A percentile compares a stretch with the other conserved stretches of the same genome.
Conservation (phyloP, 176 grass and related monocot genomes). For the Aegilops umbellulata region DNA sequence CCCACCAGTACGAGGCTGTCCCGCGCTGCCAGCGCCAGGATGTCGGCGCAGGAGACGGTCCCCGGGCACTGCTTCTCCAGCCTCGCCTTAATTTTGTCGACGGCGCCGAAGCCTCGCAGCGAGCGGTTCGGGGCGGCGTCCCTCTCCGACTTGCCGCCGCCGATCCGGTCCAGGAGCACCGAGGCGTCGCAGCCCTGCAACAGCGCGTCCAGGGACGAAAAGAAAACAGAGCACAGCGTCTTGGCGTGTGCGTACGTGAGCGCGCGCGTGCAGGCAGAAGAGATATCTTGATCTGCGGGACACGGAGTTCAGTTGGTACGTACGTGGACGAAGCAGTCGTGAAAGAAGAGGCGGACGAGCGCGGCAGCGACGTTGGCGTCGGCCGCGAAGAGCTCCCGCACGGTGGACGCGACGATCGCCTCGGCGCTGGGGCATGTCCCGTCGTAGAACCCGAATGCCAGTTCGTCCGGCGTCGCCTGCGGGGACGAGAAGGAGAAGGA, state of each 20-base stretch:
- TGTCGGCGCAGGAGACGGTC: slow-evolving; percentile 58
- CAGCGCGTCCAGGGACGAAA: not conserved
- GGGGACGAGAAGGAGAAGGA: slow-evolving; percentile 47
- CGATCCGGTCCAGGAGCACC: slow-evolving; percentile 37
- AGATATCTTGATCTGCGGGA: not conserved
- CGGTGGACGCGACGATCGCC: slow-evolving; percentile 36
- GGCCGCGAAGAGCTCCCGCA: slow-evolving; percentile 20
- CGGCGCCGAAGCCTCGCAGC: slow-evolving; percentile 35
- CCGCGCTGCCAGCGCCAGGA: slow-evolving; percentile 45
- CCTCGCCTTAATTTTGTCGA: slow-evolving; percentile 47
- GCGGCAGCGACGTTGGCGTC: slow-evolving; percentile 40
- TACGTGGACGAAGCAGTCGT: slow-evolving; percentile 61
- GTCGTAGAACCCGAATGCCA: slow-evolving; percentile 52
- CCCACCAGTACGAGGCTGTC: slow-evolving; percentile 53
- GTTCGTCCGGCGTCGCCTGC: not conserved
- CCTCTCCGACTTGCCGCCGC: slow-evolving; percentile 37
- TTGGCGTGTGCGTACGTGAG: slow-evolving; percentile 25
- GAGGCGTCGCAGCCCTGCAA: slow-evolving; percentile 60
- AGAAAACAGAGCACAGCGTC: not conserved
- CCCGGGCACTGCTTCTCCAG: slow-evolving; percentile 43
- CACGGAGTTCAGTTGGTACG: not conserved
- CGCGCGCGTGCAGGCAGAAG: not conserved
- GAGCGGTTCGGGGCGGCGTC: slow-evolving; percentile 48
- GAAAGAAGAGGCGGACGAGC: slow-evolving; percentile 53
- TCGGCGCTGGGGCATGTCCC: slow-evolving; percentile 41